Evolutionary conservation across 2,329 filamentous ascomycete species (phyloP).

Genomic region (Exophiala alcalophila): DNA sequence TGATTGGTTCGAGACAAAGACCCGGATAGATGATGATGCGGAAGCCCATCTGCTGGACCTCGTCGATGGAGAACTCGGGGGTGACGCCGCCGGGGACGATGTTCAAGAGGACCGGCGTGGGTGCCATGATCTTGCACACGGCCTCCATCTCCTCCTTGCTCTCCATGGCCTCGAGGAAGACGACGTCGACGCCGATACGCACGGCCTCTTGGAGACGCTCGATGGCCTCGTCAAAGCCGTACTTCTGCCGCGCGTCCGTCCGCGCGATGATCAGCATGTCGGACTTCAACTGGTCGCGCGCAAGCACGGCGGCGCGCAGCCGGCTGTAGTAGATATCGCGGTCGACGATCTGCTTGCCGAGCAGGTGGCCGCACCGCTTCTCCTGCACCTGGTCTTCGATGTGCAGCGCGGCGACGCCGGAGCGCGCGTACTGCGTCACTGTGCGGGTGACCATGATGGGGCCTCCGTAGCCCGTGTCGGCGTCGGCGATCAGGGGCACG

Average conservation of each 20-base stretch:
- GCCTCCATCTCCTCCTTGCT: slow-evolving; percentile 39
- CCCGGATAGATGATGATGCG: slow-evolving; percentile 45
- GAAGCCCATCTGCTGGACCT: slow-evolving; percentile 43
- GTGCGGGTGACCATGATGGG: slow-evolving; percentile 50
- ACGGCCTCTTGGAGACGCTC: slow-evolving; percentile 40
- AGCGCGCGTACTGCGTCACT: slow-evolving; percentile 49
- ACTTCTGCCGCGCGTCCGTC: slow-evolving; percentile 37
- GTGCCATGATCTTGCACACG: slow-evolving; percentile 37
- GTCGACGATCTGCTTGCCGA: slow-evolving; percentile 41
- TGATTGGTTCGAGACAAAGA: slow-evolving; percentile 40
- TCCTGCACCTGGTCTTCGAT: slow-evolving; percentile 54
- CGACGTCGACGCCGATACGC: slow-evolving; percentile 42
- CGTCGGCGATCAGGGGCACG: slow-evolving; percentile 53
- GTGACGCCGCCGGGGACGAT: slow-evolving; percentile 46
- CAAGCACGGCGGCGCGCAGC: slow-evolving; percentile 41
- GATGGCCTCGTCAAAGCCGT: slow-evolving; percentile 43
- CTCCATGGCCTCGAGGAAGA: slow-evolving; percentile 43
- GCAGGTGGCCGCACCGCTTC: slow-evolving; percentile 43
- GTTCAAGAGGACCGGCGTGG: slow-evolving; percentile 44
- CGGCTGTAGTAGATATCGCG: slow-evolving; percentile 36
- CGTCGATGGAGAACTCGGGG: slow-evolving; percentile 39
- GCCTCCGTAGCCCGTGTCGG: slow-evolving; percentile 54
- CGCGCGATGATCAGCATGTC: slow-evolving; percentile 47
- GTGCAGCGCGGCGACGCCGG: slow-evolving; percentile 56
- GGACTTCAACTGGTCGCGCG: slow-evolving; percentile 37